These are phyloP conservation scores for Colletotrichum limetticola DNA, from an alignment of 2,329 filamentous ascomycete genomes.

Conservation along the genomic window DNA sequence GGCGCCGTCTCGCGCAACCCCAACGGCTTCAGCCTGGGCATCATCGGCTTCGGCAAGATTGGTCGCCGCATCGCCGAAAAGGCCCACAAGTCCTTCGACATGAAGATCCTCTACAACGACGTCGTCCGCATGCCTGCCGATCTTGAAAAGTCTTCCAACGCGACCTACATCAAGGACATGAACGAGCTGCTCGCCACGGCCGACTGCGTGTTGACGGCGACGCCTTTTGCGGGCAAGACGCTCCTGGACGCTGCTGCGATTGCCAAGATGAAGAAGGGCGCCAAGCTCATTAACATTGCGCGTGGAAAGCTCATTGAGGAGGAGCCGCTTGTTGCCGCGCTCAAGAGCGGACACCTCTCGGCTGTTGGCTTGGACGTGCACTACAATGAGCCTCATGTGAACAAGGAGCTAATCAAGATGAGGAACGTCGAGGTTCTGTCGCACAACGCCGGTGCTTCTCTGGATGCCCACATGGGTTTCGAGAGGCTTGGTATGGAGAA, in stretches of 20 bases:
- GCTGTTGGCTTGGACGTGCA: conserved; percentile 77
- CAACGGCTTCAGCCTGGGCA: conserved; percentile 52
- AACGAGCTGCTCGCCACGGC: conserved; percentile 45
- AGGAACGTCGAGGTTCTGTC: conserved; percentile 30
- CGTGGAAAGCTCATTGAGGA: conserved; percentile 80
- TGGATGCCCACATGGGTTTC: conserved; percentile 30
- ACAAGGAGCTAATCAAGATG: conserved; percentile 31
- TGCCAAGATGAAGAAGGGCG: conserved; percentile 75
- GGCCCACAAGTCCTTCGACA: conserved; percentile 62
- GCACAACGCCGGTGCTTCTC: conserved; percentile 30
- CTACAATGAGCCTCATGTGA: conserved; percentile 69
- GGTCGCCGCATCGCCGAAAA: conserved; percentile 59
- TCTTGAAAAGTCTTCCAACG: conserved; percentile 46
- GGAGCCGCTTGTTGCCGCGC: conserved; percentile 72
- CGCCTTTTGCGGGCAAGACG: conserved; percentile 73
- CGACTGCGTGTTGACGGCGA: conserved; percentile 72
- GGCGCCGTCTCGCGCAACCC: conserved; percentile 26
- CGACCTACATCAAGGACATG: conserved; percentile 49
- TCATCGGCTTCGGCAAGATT: conserved; percentile 71
- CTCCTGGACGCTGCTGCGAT: conserved; percentile 73
- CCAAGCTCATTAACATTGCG: conserved; percentile 77
- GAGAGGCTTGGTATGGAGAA: conserved; percentile 31
- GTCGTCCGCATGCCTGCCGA: conserved; percentile 49
- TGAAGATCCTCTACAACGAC: conserved; percentile 70
- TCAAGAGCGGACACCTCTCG: conserved; percentile 71